Evolutionary conservation across 176 grass and related monocot genomes (phyloP).

Genomic region (Hsuehochloa calcarea): DNA sequence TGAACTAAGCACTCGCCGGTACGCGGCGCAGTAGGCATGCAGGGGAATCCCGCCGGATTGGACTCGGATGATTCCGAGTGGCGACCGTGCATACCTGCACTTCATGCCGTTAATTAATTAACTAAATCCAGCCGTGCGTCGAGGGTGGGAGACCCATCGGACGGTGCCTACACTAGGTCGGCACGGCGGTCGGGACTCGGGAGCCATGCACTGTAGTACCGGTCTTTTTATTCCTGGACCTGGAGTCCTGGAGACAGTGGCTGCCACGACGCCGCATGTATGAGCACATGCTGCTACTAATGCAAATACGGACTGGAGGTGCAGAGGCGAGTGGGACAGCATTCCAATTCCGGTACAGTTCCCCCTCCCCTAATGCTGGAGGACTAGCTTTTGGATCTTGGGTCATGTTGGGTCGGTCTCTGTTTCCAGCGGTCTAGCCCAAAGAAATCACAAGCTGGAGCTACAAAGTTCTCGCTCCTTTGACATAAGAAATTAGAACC

Average conservation of each 20-base stretch:
- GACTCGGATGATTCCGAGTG: background rate
- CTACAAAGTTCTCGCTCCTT: background rate
- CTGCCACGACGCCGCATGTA: background rate
- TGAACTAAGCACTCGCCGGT: background rate
- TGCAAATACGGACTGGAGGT: constrained; percentile 34
- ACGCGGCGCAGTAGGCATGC: background rate
- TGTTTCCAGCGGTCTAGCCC: too few species aligned
- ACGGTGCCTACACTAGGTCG: background rate
- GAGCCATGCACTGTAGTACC: background rate
- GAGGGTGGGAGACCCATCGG: background rate
- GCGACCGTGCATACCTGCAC: background rate
- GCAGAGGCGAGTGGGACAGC: constrained; percentile 24
- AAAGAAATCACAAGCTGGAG: background rate
- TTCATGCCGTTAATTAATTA: background rate
- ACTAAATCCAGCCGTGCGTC: background rate
- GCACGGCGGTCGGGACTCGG: background rate
- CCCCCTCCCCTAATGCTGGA: background rate
- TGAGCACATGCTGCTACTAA: constrained; percentile 25
- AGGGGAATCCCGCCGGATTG: background rate
- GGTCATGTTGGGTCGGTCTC: background rate
- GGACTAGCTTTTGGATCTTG: background rate
- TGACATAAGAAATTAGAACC: too few species aligned
- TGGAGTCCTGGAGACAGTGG: background rate
- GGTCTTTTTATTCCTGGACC: background rate
- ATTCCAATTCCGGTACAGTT: background rate